Percentiles rank a stretch among this genome's conserved stretches.
Conservation (phyloP, 2,329 filamentous ascomycete species). For the Aspergillus cejpii region DNA sequence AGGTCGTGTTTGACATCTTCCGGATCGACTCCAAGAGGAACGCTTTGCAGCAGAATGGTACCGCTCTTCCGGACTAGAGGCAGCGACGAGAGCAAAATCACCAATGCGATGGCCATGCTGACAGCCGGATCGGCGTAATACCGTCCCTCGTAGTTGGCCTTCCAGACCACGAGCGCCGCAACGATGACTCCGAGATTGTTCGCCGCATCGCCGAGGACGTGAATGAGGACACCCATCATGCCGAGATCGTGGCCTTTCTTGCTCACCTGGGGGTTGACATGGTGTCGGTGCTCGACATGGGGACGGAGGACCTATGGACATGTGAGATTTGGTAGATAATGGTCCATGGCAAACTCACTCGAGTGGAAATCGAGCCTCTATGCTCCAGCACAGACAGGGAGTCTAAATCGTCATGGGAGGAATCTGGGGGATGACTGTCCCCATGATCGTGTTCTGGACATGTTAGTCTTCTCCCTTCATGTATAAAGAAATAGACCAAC, state of each 20-base stretch:
- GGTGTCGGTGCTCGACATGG: background rate
- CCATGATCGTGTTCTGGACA: background rate
- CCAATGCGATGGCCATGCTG: constrained; percentile 59
- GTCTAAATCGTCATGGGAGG: background rate
- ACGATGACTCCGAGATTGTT: constrained; percentile 69
- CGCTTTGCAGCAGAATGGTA: constrained; percentile 60
- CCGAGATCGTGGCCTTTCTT: constrained; percentile 54
- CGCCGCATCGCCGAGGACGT: constrained; percentile 62
- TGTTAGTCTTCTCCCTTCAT: too few relatives aligned
- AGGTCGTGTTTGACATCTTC: constrained; percentile 62
- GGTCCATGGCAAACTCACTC: too few relatives aligned
- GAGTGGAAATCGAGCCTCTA: too few relatives aligned
- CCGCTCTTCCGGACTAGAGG: background rate
- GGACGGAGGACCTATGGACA: background rate
- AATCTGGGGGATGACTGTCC: background rate
- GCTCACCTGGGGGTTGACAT: background rate
- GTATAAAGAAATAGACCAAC: too few relatives aligned
- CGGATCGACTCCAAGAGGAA: constrained; percentile 53
- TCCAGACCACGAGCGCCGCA: constrained; percentile 61
- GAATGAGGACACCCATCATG: constrained; percentile 62
- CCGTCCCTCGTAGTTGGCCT: constrained; percentile 47
- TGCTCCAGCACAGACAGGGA: too few relatives aligned
- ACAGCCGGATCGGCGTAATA: constrained; percentile 66
- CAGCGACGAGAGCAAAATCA: constrained; percentile 58
- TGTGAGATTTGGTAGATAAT: too few relatives aligned